Conservation (phyloP, 768 basidiomycete genomes). For the Ramaria sp. region DNA sequence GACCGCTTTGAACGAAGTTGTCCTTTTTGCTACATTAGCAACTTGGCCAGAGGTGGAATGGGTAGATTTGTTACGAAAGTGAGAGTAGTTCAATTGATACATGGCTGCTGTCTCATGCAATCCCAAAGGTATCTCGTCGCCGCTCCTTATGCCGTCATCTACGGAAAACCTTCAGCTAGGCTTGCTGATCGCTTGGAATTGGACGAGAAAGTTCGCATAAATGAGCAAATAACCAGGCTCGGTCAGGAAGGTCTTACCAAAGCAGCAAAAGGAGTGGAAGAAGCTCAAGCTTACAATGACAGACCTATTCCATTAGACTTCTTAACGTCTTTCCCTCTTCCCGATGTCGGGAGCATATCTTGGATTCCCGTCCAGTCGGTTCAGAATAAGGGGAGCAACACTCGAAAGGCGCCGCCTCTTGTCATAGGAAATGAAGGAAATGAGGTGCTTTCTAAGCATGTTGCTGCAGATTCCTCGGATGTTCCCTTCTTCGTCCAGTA, state of each 20-base stretch:
- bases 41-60: constrained; percentile 70
- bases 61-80: constrained; percentile 69
- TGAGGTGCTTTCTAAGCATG: constrained; percentile 43
- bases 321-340: constrained; percentile 80
- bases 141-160: constrained; percentile 58
- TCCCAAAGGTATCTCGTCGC: constrained; percentile 65
- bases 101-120: constrained; percentile 10
- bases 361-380: constrained; percentile 75
- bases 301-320: constrained; percentile 71
- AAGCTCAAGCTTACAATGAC: constrained; percentile 82
- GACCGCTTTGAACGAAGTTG: constrained; percentile 67
- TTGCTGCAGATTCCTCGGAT: constrained; percentile 54
- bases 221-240: constrained; percentile 52
- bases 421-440: constrained; percentile 25
- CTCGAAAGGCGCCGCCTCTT: constrained; percentile 22
- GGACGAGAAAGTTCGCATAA: constrained; percentile 70
- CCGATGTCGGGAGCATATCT: constrained; percentile 78
- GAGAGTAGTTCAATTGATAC: constrained; percentile 13
- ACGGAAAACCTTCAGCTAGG: constrained; percentile 80
- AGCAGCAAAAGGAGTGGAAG: constrained; percentile 56
- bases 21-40: constrained; percentile 53
- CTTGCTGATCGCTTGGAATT: constrained; percentile 73
- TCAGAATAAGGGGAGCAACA: constrained; percentile 49
- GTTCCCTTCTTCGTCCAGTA: constrained; percentile 89
- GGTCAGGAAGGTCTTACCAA: constrained; percentile 74